Base-by-base conservation (phyloP, 2,329 filamentous ascomycete genomes). In the Penicillium italicum region DNA sequence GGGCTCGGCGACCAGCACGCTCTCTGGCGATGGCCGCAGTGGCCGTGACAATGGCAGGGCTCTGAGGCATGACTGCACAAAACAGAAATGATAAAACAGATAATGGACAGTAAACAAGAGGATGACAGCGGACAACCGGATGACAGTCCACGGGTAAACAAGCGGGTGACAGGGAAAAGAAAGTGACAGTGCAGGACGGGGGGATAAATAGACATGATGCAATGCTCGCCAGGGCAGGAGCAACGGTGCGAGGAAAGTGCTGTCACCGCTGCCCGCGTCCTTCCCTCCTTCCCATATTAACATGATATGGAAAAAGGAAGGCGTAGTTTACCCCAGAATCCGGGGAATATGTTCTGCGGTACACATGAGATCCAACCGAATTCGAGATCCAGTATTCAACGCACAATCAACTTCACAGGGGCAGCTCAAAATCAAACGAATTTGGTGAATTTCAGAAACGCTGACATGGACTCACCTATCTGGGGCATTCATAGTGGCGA, bases 401-500 rank as follows among this genome's bases (percentile, higher is more conserved):
- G 18, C 12, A 44, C 31, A 44, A 16, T 24, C 12, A 49, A 36
- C 16, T 20, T 34, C 28, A 24, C 16, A 18, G 1, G 28, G 9
- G 6, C 11, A 22, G n/a, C 22, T 8, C 11, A 22, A 28, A 36
- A 44, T 0, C 8, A 34, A 48, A 10, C 43, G 50, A 18, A 26
- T 1, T 12, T n/a, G 20, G 5, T 1, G 4, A 7, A 12, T 24
- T n/a, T 34, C 14, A 49, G 31, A 53, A 40, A 60, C 11, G 40
- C 37, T 38, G 26, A 28, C 36, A 26, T 34, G 22, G 10, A 62
- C 68, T 72, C 74, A 83, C 80, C 69, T 61, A 54, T 72, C 69
- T 16, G 69, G 69, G 0, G 69, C 69, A 70, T 83, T 83, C 81
- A 83, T 83, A 20, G 63, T 72, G 65, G n/a, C 33, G 22, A 16